Evolutionary conservation across 139 green algal species (phyloP).

Genomic region (Chlamydomonas sp.): DNA sequence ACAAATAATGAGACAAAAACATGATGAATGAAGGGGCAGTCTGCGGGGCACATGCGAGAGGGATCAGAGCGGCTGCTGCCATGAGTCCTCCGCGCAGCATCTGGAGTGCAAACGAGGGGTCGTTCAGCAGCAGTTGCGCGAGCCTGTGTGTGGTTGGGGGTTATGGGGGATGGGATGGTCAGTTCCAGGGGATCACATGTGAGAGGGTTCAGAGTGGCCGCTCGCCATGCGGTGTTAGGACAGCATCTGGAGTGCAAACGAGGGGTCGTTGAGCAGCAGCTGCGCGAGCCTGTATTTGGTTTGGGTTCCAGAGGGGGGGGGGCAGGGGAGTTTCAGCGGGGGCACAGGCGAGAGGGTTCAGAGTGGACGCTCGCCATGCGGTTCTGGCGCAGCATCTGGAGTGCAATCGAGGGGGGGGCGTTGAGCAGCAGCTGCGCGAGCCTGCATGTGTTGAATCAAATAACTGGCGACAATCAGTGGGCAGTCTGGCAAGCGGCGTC

Average conservation of each 20-base stretch:
- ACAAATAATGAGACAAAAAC: no score
- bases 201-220: not conserved
- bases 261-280: slow-evolving; percentile 26
- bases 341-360: not conserved
- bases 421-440: slow-evolving; percentile 53
- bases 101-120: slow-evolving; percentile 8
- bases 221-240: slow-evolving; percentile 11
- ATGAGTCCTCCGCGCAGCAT: slow-evolving; percentile 22
- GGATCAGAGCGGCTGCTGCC: not conserved
- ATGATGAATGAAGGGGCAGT: no score
- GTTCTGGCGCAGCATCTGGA: slow-evolving; percentile 10
- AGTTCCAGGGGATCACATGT: no score
- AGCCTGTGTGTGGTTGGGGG: no score
- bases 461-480: slow-evolving; percentile 9
- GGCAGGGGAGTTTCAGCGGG: no score
- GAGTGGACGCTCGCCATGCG: slow-evolving; percentile 19
- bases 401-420: not conserved
- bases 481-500: slow-evolving; percentile 19
- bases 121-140: slow-evolving; percentile 46
- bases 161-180: no score
- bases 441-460: no score
- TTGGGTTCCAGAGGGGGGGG: no score
- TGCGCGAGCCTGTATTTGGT: slow-evolving; percentile 62
- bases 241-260: slow-evolving; percentile 17
- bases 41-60: not conserved